These are phyloP conservation scores for Boletus mariae DNA, from an alignment of 1,284 basidiomycete genomes.

Conservation along the genomic window DNA sequence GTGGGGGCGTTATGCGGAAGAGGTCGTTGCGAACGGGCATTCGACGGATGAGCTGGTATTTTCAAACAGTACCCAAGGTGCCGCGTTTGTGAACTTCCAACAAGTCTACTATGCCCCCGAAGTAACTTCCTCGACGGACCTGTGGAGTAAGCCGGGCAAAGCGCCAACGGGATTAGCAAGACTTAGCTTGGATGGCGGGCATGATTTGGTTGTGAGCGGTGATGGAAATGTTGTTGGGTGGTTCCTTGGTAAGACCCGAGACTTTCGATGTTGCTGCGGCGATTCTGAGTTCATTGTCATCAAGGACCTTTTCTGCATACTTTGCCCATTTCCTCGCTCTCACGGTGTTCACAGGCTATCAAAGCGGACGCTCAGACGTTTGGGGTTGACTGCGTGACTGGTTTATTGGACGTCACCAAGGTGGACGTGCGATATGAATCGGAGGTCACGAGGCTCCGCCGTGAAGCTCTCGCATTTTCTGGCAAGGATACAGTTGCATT, in stretches of 20 bases:
- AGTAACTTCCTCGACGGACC: constrained; percentile 38
- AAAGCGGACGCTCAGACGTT: constrained; percentile 48
- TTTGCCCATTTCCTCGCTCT: constrained; percentile 51
- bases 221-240: constrained; percentile 65
- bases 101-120: constrained; percentile 55
- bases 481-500: constrained; percentile 52
- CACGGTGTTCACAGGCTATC: constrained; percentile 45
- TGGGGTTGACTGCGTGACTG: constrained; percentile 56
- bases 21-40: constrained; percentile 48
- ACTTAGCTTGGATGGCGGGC: constrained; percentile 67
- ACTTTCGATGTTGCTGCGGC: neutral
- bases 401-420: constrained; percentile 51
- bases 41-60: constrained; percentile 56
- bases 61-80: constrained; percentile 34
- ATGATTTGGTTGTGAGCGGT: constrained; percentile 57
- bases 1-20: constrained; percentile 47
- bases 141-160: constrained; percentile 69
- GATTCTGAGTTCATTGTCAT: constrained; percentile 4
- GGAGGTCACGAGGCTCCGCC: constrained; percentile 54
- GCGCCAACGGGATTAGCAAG: constrained; percentile 57
- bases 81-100: constrained; percentile 64
- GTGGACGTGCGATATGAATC: constrained; percentile 56
- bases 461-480: constrained; percentile 40
- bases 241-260: constrained; percentile 54
- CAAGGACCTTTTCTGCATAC: constrained; percentile 65